A percentile compares a stretch with the other conserved stretches of the same genome.
phyloP scores from a whole-genome alignment of 495 filamentous ascomycete genomes.

The Pyronema omphalodes region DNA sequence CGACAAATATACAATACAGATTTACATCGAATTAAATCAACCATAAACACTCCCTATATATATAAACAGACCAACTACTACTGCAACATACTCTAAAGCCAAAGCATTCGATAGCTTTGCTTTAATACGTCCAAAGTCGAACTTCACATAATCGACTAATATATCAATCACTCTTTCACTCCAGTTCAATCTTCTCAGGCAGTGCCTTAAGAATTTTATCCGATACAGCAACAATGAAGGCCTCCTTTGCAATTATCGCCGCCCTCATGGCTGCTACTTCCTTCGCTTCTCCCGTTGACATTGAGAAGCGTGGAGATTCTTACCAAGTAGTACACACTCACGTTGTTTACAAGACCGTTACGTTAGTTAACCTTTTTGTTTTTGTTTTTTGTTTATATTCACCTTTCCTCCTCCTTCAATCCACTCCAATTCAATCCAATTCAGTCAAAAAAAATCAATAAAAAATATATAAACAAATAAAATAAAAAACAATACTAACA shows the following conservation, averaged over 20 bases:
- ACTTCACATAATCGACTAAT: background rate
- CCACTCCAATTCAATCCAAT: background rate
- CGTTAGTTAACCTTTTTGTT: too few species aligned
- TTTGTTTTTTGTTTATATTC: too few species aligned
- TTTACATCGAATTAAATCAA: too few species aligned
- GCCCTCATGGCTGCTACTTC: constrained; percentile 7
- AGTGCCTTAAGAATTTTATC: constrained; percentile 5
- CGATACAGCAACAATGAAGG: constrained; percentile 14
- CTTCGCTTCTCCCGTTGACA: constrained; percentile 11
- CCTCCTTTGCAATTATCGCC: constrained; percentile 7
- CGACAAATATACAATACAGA: constrained; percentile 3
- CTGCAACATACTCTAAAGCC: background rate
- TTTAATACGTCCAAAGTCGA: background rate
- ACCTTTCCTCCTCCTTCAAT: too few species aligned
- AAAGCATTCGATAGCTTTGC: background rate
- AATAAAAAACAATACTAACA: too few species aligned
- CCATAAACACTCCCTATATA: background rate
- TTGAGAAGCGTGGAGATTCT: constrained; percentile 9
- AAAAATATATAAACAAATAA: too few species aligned
- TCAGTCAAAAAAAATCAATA: too few species aligned
- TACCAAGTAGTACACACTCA: too few species aligned
- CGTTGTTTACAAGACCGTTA: constrained; percentile 6
- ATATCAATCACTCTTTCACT: background rate
- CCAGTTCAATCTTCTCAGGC: constrained; percentile 1
- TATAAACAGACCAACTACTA: too few species aligned